A percentile compares a stretch with the other conserved stretches of the same genome.
These are phyloP conservation scores for Vitis amurensis DNA, from an alignment of 164 flowering plant genomes.

Conservation along the genomic window DNA sequence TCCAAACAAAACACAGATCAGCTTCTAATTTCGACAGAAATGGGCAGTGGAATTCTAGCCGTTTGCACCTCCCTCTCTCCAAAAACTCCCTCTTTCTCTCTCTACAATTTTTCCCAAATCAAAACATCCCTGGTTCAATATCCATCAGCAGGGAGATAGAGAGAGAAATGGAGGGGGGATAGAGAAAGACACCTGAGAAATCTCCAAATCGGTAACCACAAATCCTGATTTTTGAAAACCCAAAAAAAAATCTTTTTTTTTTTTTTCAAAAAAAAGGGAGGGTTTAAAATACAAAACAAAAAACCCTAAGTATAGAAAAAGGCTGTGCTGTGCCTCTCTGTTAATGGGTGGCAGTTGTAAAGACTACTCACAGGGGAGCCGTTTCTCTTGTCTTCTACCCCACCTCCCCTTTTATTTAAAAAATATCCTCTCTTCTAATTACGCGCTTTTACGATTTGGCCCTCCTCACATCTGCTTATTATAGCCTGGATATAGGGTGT, in stretches of 20 bases:
- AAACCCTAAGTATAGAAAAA: neutral
- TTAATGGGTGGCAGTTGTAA: constrained; percentile 4
- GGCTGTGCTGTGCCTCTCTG: constrained; percentile 5
- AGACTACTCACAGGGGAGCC: neutral
- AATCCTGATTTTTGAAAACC: too few species aligned
- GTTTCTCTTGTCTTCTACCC: constrained; percentile 1
- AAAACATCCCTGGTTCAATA: too few species aligned
- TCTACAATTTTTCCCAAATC: too few species aligned
- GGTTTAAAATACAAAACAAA: neutral
- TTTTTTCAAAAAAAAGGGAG: neutral
- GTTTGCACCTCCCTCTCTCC: too few species aligned
- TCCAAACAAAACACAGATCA: too few species aligned
- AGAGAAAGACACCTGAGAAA: too few species aligned
- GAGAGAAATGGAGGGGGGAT: too few species aligned
- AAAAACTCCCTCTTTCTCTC: too few species aligned
- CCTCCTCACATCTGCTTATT: neutral
- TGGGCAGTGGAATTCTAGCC: too few species aligned
- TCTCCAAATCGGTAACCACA: too few species aligned
- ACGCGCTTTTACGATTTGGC: neutral
- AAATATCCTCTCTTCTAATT: neutral
- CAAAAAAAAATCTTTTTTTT: neutral
- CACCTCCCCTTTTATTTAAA: neutral
- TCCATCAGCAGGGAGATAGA: too few species aligned
- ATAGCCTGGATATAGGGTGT: neutral
- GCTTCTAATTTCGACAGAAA: too few species aligned